Evolutionary conservation across 1,284 basidiomycete genomes (phyloP).

Genomic region (Cutaneotrichosporon dermatis): DNA sequence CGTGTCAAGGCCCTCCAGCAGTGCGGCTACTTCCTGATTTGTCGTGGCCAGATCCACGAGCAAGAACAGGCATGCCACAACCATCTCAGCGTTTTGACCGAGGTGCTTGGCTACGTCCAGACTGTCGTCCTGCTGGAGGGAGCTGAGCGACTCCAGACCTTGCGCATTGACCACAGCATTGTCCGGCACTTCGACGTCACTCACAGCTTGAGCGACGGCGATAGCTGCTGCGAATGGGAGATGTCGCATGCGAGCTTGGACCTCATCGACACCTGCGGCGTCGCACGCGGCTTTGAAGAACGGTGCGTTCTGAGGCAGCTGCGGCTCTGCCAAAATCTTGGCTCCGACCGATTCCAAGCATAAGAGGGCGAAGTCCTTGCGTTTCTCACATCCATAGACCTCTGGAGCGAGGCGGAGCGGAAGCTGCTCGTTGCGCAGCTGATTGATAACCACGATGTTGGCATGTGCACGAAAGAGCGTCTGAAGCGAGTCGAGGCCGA

Average conservation of each 20-base stretch:
- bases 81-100: background rate
- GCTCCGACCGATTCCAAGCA: slow-evolving; percentile 24
- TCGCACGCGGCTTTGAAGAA: slow-evolving; percentile 29
- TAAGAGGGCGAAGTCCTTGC: slow-evolving; percentile 25
- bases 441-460: slow-evolving; percentile 57
- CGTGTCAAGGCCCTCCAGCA: background rate
- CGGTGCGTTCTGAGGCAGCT: background rate
- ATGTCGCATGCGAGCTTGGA: slow-evolving; percentile 14
- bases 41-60: slow-evolving; percentile 17
- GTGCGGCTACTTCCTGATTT: slow-evolving; percentile 1
- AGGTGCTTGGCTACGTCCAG: slow-evolving; percentile 1
- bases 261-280: slow-evolving; percentile 16
- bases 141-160: background rate
- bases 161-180: background rate
- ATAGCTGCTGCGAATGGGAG: slow-evolving; percentile 28
- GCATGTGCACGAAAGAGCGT: slow-evolving; percentile 74
- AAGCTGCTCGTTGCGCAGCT: slow-evolving; percentile 49
- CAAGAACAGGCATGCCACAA: slow-evolving; percentile 23
- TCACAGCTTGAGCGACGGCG: slow-evolving; percentile 10
- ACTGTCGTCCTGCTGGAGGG: background rate
- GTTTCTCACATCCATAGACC: slow-evolving; percentile 49
- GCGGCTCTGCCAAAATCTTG: slow-evolving; percentile 15
- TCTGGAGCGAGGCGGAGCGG: slow-evolving; percentile 64
- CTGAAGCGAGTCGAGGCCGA: slow-evolving; percentile 65
- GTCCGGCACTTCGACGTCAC: background rate